A percentile compares a stretch with the other conserved stretches of the same genome.
These are phyloP conservation scores for Primulina eburnea DNA, from an alignment of 257 asterid genomes.

Conservation along the genomic window DNA sequence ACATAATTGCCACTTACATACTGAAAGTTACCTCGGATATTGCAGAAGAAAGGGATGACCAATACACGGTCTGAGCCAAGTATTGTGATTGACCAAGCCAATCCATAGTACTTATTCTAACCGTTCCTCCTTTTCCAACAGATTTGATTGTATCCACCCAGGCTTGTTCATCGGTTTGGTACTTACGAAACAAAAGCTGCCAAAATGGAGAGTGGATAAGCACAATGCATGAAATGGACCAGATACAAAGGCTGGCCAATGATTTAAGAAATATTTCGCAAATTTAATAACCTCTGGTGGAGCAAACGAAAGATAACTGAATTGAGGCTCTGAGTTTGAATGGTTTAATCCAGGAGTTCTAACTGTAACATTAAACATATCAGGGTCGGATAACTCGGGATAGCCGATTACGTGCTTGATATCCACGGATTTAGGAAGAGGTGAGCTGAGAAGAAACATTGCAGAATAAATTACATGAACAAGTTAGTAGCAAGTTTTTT, in stretches of 20 bases:
- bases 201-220: conserved; percentile 24
- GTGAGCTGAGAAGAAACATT: conserved; percentile 50
- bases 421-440: conserved; percentile 55
- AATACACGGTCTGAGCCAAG: conserved; percentile 49
- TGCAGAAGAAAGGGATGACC: conserved; percentile 81
- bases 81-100: conserved; percentile 92
- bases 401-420: conserved; percentile 62
- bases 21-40: conserved; percentile 57
- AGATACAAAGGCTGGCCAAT: background rate
- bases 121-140: conserved; percentile 47
- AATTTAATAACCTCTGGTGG: conserved; percentile 79
- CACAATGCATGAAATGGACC: background rate
- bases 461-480: conserved; percentile 2
- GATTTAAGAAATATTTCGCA: background rate
- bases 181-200: conserved; percentile 68
- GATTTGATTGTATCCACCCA: conserved; percentile 88
- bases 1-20: background rate
- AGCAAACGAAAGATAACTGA: conserved; percentile 74
- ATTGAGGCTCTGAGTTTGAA: conserved; percentile 35
- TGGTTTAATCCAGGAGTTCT: conserved; percentile 55
- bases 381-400: conserved; percentile 63
- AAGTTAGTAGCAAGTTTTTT: background rate
- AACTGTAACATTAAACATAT: conserved; percentile 37
- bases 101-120: conserved; percentile 83
- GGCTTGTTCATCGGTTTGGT: conserved; percentile 77